Base-by-base conservation (phyloP, 1,284 basidiomycete genomes). In the Cutaneotrichosporon cyanovorans region DNA sequence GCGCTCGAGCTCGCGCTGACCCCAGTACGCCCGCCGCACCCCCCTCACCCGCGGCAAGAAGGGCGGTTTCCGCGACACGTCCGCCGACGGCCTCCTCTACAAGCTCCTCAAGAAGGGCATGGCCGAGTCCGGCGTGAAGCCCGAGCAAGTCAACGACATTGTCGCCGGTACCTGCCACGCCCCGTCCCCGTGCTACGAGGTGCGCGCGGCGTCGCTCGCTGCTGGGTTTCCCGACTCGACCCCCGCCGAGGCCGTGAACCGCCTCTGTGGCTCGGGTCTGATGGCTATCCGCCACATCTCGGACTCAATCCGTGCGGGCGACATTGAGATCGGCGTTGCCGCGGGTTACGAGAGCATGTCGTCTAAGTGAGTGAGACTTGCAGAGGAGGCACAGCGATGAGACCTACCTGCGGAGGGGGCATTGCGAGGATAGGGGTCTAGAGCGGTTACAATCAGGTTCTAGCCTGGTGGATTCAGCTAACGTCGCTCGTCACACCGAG, bases 311-410 rank as follows among this genome's bases (percentile, higher is more conserved):
- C 78, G 81, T 77, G 43, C 83, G 82, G 63, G 80, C 75, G 42
- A 82, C 78, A 48, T 74, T 53, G 68, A 73, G 22, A 74, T 91
- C 35, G 88, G 88, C 15, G 66, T 92, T 33, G 88, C 88, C 2
- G 71, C 87, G 31, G 88, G 86, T 16, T 81, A 80, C 16, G 87
- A 91, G 65, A 87, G 82, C 68, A 91, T 91, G 88, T 82, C 82
- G 33, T 68, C 23, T 25, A 50, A 54, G 53, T 54, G 48, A 45
- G 51, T 41, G 35, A 12, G 20, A 5, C 35, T n/a, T n/a, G n/a
- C 32, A 22, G 22, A 25, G 22, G n/a, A n/a, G n/a, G n/a, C n/a
- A n/a, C n/a, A n/a, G n/a, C n/a, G n/a, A n/a, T n/a, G n/a, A n/a
- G n/a, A n/a, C n/a, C n/a, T n/a, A n/a, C n/a, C n/a, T n/a, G n/a